Base-by-base conservation (phyloP, 2,329 filamentous ascomycete genomes). In the Ceratocystis papillata region DNA sequence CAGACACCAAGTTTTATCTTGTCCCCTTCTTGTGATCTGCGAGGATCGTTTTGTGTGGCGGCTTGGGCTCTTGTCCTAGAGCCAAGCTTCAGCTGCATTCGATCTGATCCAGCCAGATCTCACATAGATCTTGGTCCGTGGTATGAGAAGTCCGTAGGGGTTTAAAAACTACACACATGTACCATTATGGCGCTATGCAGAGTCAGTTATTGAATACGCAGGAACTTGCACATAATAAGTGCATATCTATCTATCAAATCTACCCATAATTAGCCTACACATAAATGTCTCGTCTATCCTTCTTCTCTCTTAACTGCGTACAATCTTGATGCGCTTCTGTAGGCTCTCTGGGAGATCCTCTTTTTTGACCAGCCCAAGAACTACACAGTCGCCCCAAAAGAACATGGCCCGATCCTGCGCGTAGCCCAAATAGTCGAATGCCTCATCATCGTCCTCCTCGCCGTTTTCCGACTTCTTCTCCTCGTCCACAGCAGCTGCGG, bases 401-500 rank as follows among this genome's bases (percentile, higher is more conserved):
- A 96, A 94, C 77, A 94, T 80, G 0, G 90, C 92, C 15, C 94
- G 82, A 70, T 96, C 89, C 76, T 96, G 90, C 6, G 94, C 86
- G 76, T 97, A 99, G 10, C 83, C 84, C 28, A 99, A 79, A 74
- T 97, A 99, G 75, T 99, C 92, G 73, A 97, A 99, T 72, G 90
- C 89, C 55, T 90, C 79, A 3, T 78, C 78, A 15, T 78, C 78
- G 60, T 80, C 81, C 67, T 71, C 73, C 57, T 76, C 72, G 2
- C 72, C 71, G 12, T 53, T 59, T 1, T 70, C 57, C 7, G 67
- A 59, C 17, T 68, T 68, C 20, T 64, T 65, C 28, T 37, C 12
- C 5, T 68, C 69, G 69, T 64, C 73, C 72, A 68, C 73, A 12
- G 22, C 10, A 53, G 20, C 48, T 2, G 22, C 22, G 5, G 0